Conservation (phyloP, 441 rosid genomes). For the Brassica hybrid region DNA sequence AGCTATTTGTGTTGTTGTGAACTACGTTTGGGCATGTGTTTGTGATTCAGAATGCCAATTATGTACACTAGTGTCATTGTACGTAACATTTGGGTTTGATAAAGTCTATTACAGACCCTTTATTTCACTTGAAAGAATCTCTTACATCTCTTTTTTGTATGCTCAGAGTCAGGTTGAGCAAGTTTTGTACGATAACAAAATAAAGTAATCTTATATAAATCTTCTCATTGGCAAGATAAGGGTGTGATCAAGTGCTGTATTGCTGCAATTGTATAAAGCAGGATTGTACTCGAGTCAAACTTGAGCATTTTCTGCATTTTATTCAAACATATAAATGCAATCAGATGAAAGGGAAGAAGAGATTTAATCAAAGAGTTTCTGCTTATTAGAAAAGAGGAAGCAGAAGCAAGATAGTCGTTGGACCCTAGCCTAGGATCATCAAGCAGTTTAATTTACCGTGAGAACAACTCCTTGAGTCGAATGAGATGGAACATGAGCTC, state of each 20-base stretch:
- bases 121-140: not conserved
- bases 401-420: too few relatives aligned
- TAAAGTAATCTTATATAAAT: not conserved
- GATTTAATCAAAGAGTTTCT: too few relatives aligned
- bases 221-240: not conserved
- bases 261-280: not conserved
- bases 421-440: not conserved
- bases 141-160: not conserved
- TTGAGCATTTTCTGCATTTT: slow-evolving; percentile 51
- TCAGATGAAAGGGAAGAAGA: too few relatives aligned
- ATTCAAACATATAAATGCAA: too few relatives aligned
- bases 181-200: not conserved
- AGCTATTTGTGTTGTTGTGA: slow-evolving; percentile 15
- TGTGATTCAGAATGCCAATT: slow-evolving; percentile 24
- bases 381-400: too few relatives aligned
- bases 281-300: slow-evolving; percentile 50
- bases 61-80: slow-evolving; percentile 36
- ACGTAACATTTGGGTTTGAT: slow-evolving; percentile 37
- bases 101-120: slow-evolving; percentile 7
- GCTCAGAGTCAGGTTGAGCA: not conserved
- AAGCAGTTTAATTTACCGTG: slow-evolving; percentile 48
- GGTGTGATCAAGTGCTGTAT: not conserved
- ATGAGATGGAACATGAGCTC: not conserved
- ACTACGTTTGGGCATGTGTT: slow-evolving; percentile 30
- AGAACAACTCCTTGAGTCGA: slow-evolving; percentile 56